A percentile compares a stretch with the other conserved stretches of the same genome.
Conservation (phyloP, 805 yeast species). For the Schwanniomyces occidentalis region DNA sequence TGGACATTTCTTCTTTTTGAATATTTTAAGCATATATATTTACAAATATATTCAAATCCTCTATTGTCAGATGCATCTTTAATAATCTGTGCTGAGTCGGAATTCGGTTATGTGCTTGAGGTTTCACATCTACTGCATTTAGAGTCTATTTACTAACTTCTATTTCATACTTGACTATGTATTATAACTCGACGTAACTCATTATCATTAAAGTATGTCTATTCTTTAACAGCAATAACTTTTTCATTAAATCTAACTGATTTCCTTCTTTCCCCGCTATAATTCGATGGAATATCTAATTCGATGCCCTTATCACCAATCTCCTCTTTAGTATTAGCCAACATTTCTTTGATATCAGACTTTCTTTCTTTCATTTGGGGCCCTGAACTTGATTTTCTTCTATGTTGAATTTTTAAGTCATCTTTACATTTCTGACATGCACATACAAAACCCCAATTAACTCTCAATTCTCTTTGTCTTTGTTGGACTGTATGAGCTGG, state of each 20-base stretch:
- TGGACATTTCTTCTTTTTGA: slow-evolving; percentile 5
- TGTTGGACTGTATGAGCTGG: slow-evolving; percentile 61
- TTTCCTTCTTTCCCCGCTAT: slow-evolving; percentile 50
- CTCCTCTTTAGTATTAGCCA: slow-evolving; percentile 41
- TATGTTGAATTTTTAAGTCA: slow-evolving; percentile 47
- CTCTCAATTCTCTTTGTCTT: slow-evolving; percentile 63
- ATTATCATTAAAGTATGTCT: slow-evolving; percentile 1
- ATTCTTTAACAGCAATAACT: slow-evolving; percentile 47
- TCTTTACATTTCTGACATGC: slow-evolving; percentile 62
- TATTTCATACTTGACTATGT: too few relatives aligned
- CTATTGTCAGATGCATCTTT: too few relatives aligned
- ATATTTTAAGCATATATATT: too few relatives aligned
- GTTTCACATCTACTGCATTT: too few relatives aligned
- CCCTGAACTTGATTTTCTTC: slow-evolving; percentile 45
- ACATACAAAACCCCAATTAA: slow-evolving; percentile 81
- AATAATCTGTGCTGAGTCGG: too few relatives aligned
- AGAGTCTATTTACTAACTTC: too few relatives aligned
- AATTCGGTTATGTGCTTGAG: too few relatives aligned
- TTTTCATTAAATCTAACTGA: slow-evolving; percentile 67
- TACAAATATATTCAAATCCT: too few relatives aligned
- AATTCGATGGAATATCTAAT: slow-evolving; percentile 41
- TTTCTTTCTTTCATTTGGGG: slow-evolving; percentile 16
- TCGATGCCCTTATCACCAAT: slow-evolving; percentile 43
- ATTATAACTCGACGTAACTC: too few relatives aligned
- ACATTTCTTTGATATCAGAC: slow-evolving; percentile 49